Percentiles rank a stretch among this genome's conserved stretches.
phyloP scores from a whole-genome alignment of 805 yeast genomes.

The Metschnikowia kunwiensis region DNA sequence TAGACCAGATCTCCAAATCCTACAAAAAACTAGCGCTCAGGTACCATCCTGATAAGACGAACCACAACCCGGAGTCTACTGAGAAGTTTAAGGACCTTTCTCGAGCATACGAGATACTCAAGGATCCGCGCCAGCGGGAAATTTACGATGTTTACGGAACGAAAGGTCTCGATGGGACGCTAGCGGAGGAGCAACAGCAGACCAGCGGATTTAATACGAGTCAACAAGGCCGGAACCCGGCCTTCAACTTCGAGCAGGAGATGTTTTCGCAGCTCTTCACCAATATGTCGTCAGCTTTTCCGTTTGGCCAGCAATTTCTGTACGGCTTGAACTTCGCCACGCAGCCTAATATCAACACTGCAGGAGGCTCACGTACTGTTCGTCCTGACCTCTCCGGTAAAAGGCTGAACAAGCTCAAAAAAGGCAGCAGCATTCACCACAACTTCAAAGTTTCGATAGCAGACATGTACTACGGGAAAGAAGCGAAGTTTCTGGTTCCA shows the following conservation, averaged over 20 bases:
- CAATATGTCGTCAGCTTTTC: constrained; percentile 31
- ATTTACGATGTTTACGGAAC: constrained; percentile 55
- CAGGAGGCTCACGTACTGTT: constrained; percentile 6
- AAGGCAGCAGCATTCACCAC: constrained; percentile 50
- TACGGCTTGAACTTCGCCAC: constrained; percentile 4
- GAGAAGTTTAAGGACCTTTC: constrained; percentile 59
- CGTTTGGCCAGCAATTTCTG: constrained; percentile 7
- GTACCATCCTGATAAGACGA: constrained; percentile 67
- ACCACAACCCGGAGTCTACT: constrained; percentile 47
- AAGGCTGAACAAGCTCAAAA: constrained; percentile 2
- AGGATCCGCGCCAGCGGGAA: constrained; percentile 42
- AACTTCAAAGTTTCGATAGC: constrained; percentile 48
- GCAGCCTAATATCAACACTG: not conserved
- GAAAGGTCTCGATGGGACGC: constrained; percentile 37
- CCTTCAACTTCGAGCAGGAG: constrained; percentile 14
- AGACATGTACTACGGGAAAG: constrained; percentile 59
- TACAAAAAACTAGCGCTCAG: constrained; percentile 42
- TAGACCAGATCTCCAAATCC: constrained; percentile 41
- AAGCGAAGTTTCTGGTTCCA: constrained; percentile 51
- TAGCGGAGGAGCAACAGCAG: constrained; percentile 3
- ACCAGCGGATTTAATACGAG: constrained; percentile 1
- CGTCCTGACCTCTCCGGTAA: constrained; percentile 11
- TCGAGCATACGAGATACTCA: constrained; percentile 62
- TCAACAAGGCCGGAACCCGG: constrained; percentile 4
- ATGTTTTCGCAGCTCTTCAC: constrained; percentile 37